These are phyloP conservation scores for Pisolithus microcarpus DNA, from an alignment of 768 basidiomycete species.

Conservation along the genomic window DNA sequence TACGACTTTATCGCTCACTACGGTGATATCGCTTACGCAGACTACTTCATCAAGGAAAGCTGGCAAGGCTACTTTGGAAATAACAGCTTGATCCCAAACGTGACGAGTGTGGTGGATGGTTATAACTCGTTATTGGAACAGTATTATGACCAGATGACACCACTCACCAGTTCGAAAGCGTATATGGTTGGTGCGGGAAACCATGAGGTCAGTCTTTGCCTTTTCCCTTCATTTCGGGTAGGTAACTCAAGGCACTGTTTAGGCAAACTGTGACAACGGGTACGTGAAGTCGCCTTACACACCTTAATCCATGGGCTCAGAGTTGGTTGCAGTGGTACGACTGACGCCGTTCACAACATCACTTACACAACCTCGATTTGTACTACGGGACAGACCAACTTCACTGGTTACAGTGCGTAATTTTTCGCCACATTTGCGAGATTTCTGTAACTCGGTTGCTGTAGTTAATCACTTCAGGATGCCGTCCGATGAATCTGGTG, in stretches of 20 bases:
- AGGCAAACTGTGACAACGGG: constrained; percentile 26
- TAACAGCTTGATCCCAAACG: constrained; percentile 18
- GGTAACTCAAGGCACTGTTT: neutral
- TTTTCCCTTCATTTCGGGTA: neutral
- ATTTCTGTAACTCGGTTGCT: neutral
- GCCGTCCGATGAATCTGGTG: constrained; percentile 21
- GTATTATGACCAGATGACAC: constrained; percentile 22
- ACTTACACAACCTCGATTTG: constrained; percentile 22
- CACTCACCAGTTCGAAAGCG: constrained; percentile 16
- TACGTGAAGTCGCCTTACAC: constrained; percentile 4
- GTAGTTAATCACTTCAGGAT: constrained; percentile 23
- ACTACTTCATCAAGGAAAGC: constrained; percentile 25
- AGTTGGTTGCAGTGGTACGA: constrained; percentile 14
- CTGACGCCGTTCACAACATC: constrained; percentile 16
- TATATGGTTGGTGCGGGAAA: constrained; percentile 24
- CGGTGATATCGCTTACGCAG: constrained; percentile 21
- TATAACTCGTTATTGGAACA: constrained; percentile 21
- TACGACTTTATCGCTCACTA: constrained; percentile 21
- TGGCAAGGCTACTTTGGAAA: constrained; percentile 26
- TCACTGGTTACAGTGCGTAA: constrained; percentile 23
- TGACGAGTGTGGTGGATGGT: constrained; percentile 18
- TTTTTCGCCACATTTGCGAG: neutral
- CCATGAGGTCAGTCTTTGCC: constrained; percentile 14
- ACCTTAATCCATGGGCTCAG: neutral
- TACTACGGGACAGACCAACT: constrained; percentile 19